Base-by-base conservation (phyloP, 768 basidiomycete genomes). In the Tulasnella sp. region DNA sequence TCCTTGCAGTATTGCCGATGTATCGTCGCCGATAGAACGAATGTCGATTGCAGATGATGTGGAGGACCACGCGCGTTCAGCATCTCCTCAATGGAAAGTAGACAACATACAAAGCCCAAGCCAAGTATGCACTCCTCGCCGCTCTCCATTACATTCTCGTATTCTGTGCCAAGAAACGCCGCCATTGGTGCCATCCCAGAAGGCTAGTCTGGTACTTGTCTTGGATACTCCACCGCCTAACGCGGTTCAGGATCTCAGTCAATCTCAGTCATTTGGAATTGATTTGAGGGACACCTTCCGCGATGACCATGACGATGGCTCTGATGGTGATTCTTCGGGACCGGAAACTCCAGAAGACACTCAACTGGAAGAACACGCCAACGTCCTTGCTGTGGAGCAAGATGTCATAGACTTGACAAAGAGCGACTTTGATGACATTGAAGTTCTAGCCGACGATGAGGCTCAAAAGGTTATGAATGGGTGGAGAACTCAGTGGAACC, bases 1-100 rank as follows among this genome's bases (percentile, higher is more conserved):
- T n/a, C 84, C 83, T 19, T 25, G 24, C 3, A 34, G 35, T 20
- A 41, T 51, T 15, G 25, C 44, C n/a, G 49, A 51, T 27, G 49
- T 51, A 5, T 51, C 49, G 6, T 51, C 49, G 20, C 49, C 49
- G 1, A 20, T 51, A 39, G 39, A 51, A 24, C 49, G 27, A 19
- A 27, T 49, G 3, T 39, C 33, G n/a, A 37, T 49, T 29, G 37
- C 5, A 12, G 35, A n/a, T 2, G 13, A 25, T 22, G 29, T 24
- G 4, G 40, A 37, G 28, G 8, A 25, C 34, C 35, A 22, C 24
- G 8, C 19, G 31, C 19, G n/a, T 4, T 25, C n/a, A 28, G 39
- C 3, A 12, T 25, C 12, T 9, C 39, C n/a, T 10, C 13, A 22
- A 12, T 3, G 24, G 16, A 27, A 16, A 19, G 41, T 15, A 7